Evolutionary conservation across 768 basidiomycete species (phyloP), one percentile per base, ranked within the genome.

Genomic region (Suillus brevipes): DNA sequence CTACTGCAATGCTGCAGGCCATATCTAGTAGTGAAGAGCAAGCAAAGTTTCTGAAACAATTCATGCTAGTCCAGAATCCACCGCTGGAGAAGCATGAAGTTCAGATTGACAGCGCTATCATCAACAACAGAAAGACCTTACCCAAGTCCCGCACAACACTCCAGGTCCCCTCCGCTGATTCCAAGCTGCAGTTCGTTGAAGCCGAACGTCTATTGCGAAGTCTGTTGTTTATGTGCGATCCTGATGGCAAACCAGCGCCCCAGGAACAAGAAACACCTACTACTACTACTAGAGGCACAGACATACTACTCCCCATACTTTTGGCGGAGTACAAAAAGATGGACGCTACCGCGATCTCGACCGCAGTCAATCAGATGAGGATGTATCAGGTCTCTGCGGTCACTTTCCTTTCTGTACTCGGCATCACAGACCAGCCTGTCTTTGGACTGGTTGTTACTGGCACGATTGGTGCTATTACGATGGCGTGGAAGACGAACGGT

Each of bases 391-490:
- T 61, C 12, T 61, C 60, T 1, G 28, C 60, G 2, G 10, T 61
- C 5, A 52, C 42, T 20, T 61, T 61, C 18, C 60, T 61, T 12
- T 42, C 49, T 4, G 36, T 18, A 6, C 28, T 57, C 28, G 16
- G 34, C 13, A 20, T 61, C 36, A 61, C 60, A 45, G 49, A 56
- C n/a, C 45, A 56, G 18, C 60, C 60, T 12, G 25, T 61, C 4
- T 61, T 61, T 25, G 60, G 60, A 13, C 18, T 61, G 1, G 60
- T 61, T 1, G 60, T 61, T 13, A 20, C 55, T 28, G 60, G 47
- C 3, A 1, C 40, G 8, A 6, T 25, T 12, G 60, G 60, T 13
- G 49, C 60, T n/a, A 9, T 61, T 4, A 45, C 23, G 0, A 61
- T 61, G 60, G 28, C 47, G 3, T 61, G 60, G 60, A 31, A 55